Evolutionary conservation across 2,329 filamentous ascomycete species (phyloP).

Genomic region (Domatiomyces catenatus): DNA sequence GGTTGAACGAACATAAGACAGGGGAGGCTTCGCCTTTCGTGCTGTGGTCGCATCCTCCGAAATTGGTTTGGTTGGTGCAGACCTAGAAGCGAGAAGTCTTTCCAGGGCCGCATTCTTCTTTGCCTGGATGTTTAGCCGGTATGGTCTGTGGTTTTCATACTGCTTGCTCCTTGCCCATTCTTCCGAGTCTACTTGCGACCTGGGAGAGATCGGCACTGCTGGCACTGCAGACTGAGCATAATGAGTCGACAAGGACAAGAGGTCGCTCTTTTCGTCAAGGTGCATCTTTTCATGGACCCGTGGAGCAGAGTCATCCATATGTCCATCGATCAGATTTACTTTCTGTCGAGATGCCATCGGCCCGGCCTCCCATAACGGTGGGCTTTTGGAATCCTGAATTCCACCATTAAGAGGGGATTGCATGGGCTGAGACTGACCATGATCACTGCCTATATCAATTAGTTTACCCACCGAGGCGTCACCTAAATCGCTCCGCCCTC

Average conservation of each 20-base stretch:
- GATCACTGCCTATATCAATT: neutral
- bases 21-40: neutral
- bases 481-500: neutral
- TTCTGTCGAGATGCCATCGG: neutral
- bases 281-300: neutral
- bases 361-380: neutral
- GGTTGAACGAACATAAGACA: slow-evolving; percentile 6
- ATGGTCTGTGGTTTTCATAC: neutral
- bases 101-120: neutral
- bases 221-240: neutral
- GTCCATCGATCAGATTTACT: neutral
- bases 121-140: neutral
- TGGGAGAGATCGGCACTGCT: neutral
- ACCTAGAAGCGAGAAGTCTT: neutral
- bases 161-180: neutral
- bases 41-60: neutral
- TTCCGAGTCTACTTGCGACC: neutral
- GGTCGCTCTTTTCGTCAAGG: neutral
- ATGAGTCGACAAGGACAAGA: neutral
- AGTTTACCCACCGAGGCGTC: neutral
- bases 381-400: neutral
- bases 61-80: neutral
- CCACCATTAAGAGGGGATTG: neutral
- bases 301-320: neutral
- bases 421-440: neutral